Evolutionary conservation across 495 filamentous ascomycete species (phyloP).

Genomic region (Beverwykella pulmonaria): DNA sequence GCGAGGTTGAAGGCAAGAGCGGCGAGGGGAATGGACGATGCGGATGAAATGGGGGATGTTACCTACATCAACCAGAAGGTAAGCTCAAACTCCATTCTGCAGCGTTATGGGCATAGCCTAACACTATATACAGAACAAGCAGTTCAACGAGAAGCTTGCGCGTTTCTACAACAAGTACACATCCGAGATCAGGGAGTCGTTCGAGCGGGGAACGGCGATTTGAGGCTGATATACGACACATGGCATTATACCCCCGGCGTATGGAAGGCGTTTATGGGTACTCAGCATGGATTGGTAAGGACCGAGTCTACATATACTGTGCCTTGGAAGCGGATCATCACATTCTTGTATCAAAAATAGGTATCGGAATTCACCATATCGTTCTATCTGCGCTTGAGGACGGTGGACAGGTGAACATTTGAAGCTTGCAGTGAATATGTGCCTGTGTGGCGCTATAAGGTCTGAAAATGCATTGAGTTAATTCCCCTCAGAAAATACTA

Average conservation of each 20-base stretch:
- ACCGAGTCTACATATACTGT: neutral
- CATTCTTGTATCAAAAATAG: too few relatives aligned
- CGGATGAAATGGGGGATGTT: conserved; percentile 79
- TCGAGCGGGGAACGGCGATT: conserved; percentile 93
- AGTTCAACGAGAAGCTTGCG: conserved; percentile 95
- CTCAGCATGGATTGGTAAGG: neutral
- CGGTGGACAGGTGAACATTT: neutral
- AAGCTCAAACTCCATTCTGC: neutral
- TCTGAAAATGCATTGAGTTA: neutral
- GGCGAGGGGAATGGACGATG: conserved; percentile 67
- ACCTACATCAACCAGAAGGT: conserved; percentile 97
- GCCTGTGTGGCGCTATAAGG: too few relatives aligned
- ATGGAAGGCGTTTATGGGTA: neutral
- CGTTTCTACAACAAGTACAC: conserved; percentile 99
- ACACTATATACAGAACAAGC: conserved; percentile 46
- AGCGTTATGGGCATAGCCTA: neutral
- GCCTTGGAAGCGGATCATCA: neutral
- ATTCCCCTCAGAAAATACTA: conserved; percentile 66
- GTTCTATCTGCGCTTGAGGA: neutral
- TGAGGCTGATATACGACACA: conserved; percentile 45
- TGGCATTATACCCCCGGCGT: conserved; percentile 4
- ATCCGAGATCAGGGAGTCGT: conserved; percentile 93
- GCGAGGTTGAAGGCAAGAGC: conserved; percentile 78
- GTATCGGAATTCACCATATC: neutral
- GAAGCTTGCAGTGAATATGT: neutral